A percentile compares a stretch with the other conserved stretches of the same genome.
phyloP scores from a whole-genome alignment of 345 rosid species.

The Erodium maritimum region DNA sequence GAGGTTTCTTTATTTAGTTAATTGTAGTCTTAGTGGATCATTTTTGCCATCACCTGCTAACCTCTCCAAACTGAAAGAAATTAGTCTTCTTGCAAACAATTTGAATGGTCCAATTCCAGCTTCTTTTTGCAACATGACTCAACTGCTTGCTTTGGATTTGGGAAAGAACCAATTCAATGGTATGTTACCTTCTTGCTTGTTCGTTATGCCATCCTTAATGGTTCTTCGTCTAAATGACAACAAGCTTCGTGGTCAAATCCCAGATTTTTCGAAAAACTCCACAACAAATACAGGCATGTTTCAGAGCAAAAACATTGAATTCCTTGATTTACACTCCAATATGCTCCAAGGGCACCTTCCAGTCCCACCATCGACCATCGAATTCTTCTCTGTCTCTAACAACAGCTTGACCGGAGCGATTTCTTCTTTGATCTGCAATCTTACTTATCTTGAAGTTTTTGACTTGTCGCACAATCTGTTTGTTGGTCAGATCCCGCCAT shows the following conservation, averaged over 20 bases:
- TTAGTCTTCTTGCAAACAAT: neutral
- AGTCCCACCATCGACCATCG: neutral
- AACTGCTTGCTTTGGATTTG: neutral
- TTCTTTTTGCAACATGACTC: neutral
- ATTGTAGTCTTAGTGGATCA: no score
- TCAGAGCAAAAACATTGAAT: no score
- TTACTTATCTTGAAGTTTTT: neutral
- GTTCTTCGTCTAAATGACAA: neutral
- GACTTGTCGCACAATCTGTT: slow-evolving; percentile 17
- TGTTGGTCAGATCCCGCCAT: slow-evolving; percentile 14
- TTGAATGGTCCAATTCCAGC: neutral
- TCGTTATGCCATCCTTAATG: neutral
- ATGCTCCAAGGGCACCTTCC: slow-evolving; percentile 18
- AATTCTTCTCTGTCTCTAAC: neutral
- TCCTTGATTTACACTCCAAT: no score
- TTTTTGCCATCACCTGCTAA: neutral
- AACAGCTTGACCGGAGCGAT: slow-evolving; percentile 11
- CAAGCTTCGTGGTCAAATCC: neutral
- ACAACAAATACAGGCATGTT: no score
- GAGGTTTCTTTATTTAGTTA: accelerated
- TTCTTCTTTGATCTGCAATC: slow-evolving; percentile 12
- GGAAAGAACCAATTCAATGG: neutral
- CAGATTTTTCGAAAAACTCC: slow-evolving; percentile 12
- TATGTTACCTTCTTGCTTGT: neutral
- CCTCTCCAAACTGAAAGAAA: neutral